phyloP scores from a whole-genome alignment of 768 basidiomycete genomes.

The Tremella mesenterica region DNA sequence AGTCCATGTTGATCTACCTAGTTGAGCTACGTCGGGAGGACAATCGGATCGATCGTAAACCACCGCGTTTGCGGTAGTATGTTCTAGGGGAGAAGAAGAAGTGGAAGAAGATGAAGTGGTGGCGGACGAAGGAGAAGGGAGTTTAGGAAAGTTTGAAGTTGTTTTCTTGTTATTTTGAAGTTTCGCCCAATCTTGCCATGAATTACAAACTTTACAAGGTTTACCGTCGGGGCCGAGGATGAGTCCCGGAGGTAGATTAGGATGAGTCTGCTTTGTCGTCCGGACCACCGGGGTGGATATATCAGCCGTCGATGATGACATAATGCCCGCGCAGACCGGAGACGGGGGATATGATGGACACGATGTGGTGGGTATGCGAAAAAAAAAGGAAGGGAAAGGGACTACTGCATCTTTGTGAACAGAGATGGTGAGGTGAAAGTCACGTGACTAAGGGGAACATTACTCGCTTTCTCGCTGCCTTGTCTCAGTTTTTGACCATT shows the following conservation, averaged over 20 bases:
- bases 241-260: slow-evolving; percentile 63
- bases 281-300: slow-evolving; percentile 1
- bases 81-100: neutral
- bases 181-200: slow-evolving; percentile 36
- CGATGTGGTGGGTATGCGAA: no score
- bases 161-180: slow-evolving; percentile 22
- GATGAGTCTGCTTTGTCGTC: slow-evolving; percentile 39
- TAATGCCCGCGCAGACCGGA: neutral
- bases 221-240: slow-evolving; percentile 88
- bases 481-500: no score
- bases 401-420: no score
- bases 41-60: slow-evolving; percentile 56
- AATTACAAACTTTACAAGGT: slow-evolving; percentile 76
- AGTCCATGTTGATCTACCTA: slow-evolving; percentile 90
- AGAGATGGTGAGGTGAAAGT: no score
- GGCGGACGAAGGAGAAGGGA: neutral
- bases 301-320: neutral
- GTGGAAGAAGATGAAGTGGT: neutral
- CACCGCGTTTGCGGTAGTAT: slow-evolving; percentile 9
- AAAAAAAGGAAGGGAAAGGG: no score
- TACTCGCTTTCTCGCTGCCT: no score
- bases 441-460: no score
- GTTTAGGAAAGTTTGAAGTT: no score
- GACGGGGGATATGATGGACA: neutral
- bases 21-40: slow-evolving; percentile 79